Conservation (phyloP, 2,329 filamentous ascomycete species). For the Plenodomus tracheiphilus region DNA sequence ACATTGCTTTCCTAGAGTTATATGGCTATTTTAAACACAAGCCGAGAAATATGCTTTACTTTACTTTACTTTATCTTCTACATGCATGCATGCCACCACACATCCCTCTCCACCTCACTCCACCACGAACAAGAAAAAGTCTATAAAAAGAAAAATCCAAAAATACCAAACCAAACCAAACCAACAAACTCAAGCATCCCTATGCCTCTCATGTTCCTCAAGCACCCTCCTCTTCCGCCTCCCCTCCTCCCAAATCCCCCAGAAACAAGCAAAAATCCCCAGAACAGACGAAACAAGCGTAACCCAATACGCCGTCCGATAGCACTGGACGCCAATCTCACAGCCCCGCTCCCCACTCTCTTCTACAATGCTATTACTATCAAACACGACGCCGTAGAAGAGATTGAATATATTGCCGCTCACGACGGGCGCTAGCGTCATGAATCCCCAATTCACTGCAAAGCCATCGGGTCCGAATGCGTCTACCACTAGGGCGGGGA, state of each 20-base stretch:
- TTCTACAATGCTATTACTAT: constrained; percentile 72
- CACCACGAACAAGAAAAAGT: too few species aligned
- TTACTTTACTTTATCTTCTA: too few species aligned
- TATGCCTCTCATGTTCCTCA: constrained; percentile 36
- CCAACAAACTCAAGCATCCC: constrained; percentile 25
- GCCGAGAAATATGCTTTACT: too few species aligned
- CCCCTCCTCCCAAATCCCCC: constrained; percentile 67
- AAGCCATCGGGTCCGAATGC: constrained; percentile 88
- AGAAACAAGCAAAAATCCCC: constrained; percentile 71
- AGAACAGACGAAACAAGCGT: constrained; percentile 73
- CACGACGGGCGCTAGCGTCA: constrained; percentile 86
- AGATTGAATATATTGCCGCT: constrained; percentile 92
- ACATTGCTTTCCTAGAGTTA: too few species aligned
- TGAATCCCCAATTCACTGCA: constrained; percentile 94
- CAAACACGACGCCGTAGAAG: constrained; percentile 83
- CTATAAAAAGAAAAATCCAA: too few species aligned
- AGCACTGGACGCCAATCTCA: constrained; percentile 77
- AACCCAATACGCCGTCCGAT: constrained; percentile 76
- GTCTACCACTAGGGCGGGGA: constrained; percentile 82
- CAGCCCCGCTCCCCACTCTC: constrained; percentile 74
- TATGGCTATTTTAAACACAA: too few species aligned
- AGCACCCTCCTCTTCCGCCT: constrained; percentile 34
- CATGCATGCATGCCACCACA: too few species aligned
- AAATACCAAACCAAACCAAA: too few species aligned
- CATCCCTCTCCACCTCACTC: too few species aligned